Conservation (phyloP, 164 flowering plant genomes). For the Stephania japonica region DNA sequence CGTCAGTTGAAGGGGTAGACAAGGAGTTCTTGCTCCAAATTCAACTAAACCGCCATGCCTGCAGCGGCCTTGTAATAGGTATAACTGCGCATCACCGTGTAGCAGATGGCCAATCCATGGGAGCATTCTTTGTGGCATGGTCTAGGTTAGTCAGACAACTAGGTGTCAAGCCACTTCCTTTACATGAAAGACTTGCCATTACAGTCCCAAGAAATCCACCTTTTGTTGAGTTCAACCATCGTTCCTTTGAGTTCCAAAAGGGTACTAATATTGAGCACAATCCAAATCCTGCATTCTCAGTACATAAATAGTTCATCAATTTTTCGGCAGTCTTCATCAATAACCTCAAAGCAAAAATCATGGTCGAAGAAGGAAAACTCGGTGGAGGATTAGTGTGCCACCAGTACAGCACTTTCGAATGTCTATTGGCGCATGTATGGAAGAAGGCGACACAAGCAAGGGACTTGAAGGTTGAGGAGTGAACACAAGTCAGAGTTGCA, state of each 20-base stretch:
- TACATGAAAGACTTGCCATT: constrained; percentile 11
- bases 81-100: constrained; percentile 18
- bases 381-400: background rate
- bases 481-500: constrained; percentile 16
- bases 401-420: constrained; percentile 15
- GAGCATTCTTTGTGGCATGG: constrained; percentile 21
- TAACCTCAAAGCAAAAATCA: constrained; percentile 17
- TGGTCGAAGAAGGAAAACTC: constrained; percentile 2
- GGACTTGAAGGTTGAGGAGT: constrained; percentile 8
- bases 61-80: constrained; percentile 20
- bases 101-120: constrained; percentile 25
- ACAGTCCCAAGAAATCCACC: constrained; percentile 18
- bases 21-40: constrained; percentile 11
- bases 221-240: constrained; percentile 12
- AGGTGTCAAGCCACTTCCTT: constrained; percentile 7
- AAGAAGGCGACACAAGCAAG: constrained; percentile 16
- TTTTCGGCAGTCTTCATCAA: constrained; percentile 11
- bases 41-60: constrained; percentile 20
- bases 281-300: background rate
- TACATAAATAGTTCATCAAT: constrained; percentile 10
- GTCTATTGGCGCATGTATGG: constrained; percentile 19
- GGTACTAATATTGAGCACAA: background rate
- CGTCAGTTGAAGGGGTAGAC: constrained; percentile 12
- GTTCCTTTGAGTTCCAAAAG: constrained; percentile 14
- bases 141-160: constrained; percentile 13